Base-by-base conservation (phyloP, 495 filamentous ascomycete species). In the Staphylotrichum longicolle region DNA sequence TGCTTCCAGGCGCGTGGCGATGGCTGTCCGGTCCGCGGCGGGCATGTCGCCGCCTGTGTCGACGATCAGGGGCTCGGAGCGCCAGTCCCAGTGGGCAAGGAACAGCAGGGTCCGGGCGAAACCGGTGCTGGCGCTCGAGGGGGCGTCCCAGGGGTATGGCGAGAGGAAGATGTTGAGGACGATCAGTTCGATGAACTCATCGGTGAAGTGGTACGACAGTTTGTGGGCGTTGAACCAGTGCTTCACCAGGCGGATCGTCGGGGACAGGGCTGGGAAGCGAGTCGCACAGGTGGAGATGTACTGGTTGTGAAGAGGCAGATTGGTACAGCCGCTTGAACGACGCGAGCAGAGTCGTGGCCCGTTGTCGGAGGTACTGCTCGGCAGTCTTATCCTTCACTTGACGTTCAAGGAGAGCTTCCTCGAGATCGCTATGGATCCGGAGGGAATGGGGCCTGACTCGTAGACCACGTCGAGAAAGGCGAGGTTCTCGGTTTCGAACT, bases 61-160 rank as follows among this genome's bases (percentile, higher is more conserved):
- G 32, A 97, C 77, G 41, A 96, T 81, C 34, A 96, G 79, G 0
- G 94, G 89, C 33, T 91, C 86, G 34, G 81, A 75, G 27, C 90
- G 85, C 94, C 94, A 98, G 67, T 98, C 91, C 92, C 94, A 98
- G 30, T 83, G 80, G 1, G 91, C 83, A 10, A 98, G 74, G 63
- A 90, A 87, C 7, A 85, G 68, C 8, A 98, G 77, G 5, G 91
- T 89, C 45, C 93, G 83, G 20, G 92, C 72, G 67, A 98, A 96
- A 4, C 88, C 94, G 15, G 86, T 87, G 77, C 83, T 87, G n/a
- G 86, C 79, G 68, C 85, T 91, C 0, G 87, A 88, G 4, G 94
- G 94, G 2, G 83, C 73, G 15, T 84, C 75, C 88, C 90, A 97
- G 0, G 93, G 91, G 61, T 91, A 86, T 0, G 91, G 89, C 40